Percentiles rank a stretch among this genome's conserved stretches.
These are phyloP conservation scores for Coccomyxa subellipsoidea DNA, from an alignment of 163 green algal species.

Conservation along the genomic window DNA sequence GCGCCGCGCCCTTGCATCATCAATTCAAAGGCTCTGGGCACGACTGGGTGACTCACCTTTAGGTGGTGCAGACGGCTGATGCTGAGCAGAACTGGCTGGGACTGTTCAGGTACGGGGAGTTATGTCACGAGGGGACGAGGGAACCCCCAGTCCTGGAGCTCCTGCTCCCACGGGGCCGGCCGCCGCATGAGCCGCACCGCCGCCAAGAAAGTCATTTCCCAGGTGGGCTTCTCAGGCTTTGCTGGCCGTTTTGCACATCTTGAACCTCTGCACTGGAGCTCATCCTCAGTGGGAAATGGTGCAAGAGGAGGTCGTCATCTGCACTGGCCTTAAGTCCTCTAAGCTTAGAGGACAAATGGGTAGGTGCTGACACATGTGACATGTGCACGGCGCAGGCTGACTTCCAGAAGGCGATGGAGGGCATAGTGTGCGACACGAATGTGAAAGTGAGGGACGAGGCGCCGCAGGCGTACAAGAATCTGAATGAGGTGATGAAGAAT, in stretches of 20 bases:
- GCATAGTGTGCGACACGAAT: conserved; percentile 42
- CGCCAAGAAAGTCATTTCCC: conserved; percentile 25
- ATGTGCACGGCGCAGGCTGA: too few species aligned
- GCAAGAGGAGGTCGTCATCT: neutral
- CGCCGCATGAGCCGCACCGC: conserved; percentile 31
- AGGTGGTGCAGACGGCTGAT: too few species aligned
- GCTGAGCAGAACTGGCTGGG: too few species aligned
- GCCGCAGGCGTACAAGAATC: conserved; percentile 40
- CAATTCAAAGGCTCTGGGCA: neutral
- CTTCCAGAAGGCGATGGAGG: conserved; percentile 31
- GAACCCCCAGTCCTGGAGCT: conserved; percentile 32
- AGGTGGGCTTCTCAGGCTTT: conserved; percentile 6
- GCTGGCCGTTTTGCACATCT: too few species aligned
- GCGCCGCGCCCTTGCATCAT: neutral
- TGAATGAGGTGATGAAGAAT: conserved; percentile 18
- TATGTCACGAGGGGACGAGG: conserved; percentile 29
- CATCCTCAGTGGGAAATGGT: neutral
- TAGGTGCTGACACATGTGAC: too few species aligned
- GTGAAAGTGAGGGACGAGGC: conserved; percentile 31
- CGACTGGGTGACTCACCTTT: too few species aligned
- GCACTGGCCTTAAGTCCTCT: neutral
- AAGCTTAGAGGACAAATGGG: neutral
- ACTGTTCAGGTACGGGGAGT: conserved; percentile 10
- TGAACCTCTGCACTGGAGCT: too few species aligned
- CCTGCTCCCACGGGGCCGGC: conserved; percentile 39